Base-by-base conservation (phyloP, 352 stramenopile species). In the Phytophthora foliorum region DNA sequence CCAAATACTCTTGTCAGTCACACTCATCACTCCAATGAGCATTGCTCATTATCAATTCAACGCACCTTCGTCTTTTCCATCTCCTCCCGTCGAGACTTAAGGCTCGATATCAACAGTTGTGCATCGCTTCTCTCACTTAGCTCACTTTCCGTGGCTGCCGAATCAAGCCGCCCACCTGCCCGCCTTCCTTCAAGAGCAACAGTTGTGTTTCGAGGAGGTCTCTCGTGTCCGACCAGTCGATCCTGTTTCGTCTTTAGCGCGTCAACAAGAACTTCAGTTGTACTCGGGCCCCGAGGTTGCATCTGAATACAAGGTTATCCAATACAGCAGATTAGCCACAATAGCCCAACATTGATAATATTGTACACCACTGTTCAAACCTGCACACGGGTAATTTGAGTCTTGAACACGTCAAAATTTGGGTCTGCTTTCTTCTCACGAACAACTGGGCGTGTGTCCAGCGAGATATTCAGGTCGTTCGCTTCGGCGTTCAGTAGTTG, bases 371-470 rank as follows among this genome's bases (percentile, higher is more conserved):
- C 36, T 17, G 52, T 14, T 60, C 55, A 27, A 63, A 90, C 85
- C 79, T 92, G 84, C 62, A 92, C 80, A 19, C 90, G 84, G 9
- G 86, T 95, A 67, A 97, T 97, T 51, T 94, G 83, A 2, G 90
- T 61, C 67, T 94, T 91, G 76, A 86, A 97, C 14, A 91, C 84
- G 60, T 96, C 84, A 49, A 97, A 97, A 14, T 63, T 63, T 6
- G 74, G 56, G 31, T 92, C 74, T 31, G 53, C 44, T 44, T 69
- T 51, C 19, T 72, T 60, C 45, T 82, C 74, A 32, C 73, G 59
- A 21, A 95, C 80, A 64, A 82, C 62, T 21, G 88, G 83, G 21
- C 80, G 82, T 41, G 74, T 57, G 0, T 72, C 72, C 7, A 16
- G 31, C 5, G 86, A 70, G 42, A 97, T 92, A 44, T 76, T 70